Percentiles rank a stretch among this genome's conserved stretches.
These are phyloP conservation scores for Angophora floribunda DNA, from an alignment of 345 rosid genomes.

Conservation along the genomic window DNA sequence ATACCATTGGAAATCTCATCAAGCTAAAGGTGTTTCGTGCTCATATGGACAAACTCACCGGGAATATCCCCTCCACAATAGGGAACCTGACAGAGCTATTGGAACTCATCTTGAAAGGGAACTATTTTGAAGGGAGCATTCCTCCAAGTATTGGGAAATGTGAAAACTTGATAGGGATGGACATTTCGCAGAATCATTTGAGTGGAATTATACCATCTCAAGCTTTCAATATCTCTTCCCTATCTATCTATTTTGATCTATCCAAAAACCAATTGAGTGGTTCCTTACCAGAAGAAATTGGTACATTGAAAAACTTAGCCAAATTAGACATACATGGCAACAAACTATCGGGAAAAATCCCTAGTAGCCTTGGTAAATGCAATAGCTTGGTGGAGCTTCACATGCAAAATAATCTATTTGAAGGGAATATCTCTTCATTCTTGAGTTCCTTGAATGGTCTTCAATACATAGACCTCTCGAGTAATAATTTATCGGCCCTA, in stretches of 20 bases:
- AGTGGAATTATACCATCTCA: constrained; percentile 4
- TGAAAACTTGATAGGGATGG: neutral
- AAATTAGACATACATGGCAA: neutral
- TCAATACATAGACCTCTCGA: neutral
- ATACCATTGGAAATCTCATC: neutral
- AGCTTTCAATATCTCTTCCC: neutral
- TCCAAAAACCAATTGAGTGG: constrained; percentile 5
- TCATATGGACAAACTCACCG: neutral
- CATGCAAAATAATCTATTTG: neutral
- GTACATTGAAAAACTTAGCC: neutral
- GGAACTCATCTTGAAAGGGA: neutral
- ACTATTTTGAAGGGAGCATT: constrained; percentile 4
- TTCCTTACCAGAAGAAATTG: neutral
- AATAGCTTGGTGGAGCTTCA: neutral
- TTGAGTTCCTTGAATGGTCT: neutral
- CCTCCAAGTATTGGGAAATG: constrained; percentile 4
- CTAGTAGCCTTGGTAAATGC: neutral
- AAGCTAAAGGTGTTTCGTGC: neutral
- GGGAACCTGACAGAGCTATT: neutral
- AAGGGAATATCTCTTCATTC: neutral
- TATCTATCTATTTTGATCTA: neutral
- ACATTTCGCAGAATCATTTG: constrained; percentile 1
- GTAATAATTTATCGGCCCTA: constrained; percentile 1
- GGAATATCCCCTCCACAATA: constrained; percentile 1
- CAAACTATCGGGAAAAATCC: neutral